phyloP scores from a whole-genome alignment of 345 rosid species.

The Raphanus raphanistrum region DNA sequence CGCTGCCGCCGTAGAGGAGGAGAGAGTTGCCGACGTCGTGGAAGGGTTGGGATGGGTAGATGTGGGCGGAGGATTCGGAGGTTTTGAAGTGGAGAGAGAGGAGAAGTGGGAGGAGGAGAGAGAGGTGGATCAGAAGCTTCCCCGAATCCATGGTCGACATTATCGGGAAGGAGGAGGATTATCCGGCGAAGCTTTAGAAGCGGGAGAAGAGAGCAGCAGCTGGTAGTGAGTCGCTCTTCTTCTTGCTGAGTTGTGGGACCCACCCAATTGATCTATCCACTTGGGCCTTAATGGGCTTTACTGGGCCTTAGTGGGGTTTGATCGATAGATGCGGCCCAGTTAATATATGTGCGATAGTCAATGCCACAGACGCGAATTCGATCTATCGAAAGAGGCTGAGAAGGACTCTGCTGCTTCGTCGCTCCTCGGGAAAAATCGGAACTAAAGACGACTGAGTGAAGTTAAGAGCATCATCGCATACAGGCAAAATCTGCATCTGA shows the following conservation, averaged over 20 bases:
- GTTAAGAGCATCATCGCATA: neutral
- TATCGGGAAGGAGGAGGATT: slow-evolving; percentile 19
- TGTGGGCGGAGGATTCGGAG: slow-evolving; percentile 66
- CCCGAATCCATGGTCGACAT: slow-evolving; percentile 49
- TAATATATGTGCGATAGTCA: slow-evolving; percentile 24
- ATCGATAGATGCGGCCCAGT: neutral
- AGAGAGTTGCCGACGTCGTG: slow-evolving; percentile 78
- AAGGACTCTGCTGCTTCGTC: slow-evolving; percentile 35
- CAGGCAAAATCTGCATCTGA: neutral
- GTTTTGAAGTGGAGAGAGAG: slow-evolving; percentile 28
- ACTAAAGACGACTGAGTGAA: neutral
- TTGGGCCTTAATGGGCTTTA: slow-evolving; percentile 4
- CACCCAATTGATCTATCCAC: neutral
- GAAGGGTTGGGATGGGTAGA: slow-evolving; percentile 61
- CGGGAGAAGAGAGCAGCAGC: slow-evolving; percentile 21
- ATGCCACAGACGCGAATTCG: slow-evolving; percentile 22
- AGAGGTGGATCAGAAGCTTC: neutral
- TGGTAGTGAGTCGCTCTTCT: slow-evolving; percentile 9
- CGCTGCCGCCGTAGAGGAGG: slow-evolving; percentile 97
- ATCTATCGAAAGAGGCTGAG: slow-evolving; percentile 15
- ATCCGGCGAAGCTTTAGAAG: slow-evolving; percentile 11
- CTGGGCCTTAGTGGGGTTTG: neutral
- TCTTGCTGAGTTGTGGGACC: slow-evolving; percentile 25
- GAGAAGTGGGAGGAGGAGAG: slow-evolving; percentile 29
- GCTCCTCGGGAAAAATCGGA: slow-evolving; percentile 13